phyloP scores from a whole-genome alignment of 495 filamentous ascomycete genomes.

The Cladorrhinum samala region DNA sequence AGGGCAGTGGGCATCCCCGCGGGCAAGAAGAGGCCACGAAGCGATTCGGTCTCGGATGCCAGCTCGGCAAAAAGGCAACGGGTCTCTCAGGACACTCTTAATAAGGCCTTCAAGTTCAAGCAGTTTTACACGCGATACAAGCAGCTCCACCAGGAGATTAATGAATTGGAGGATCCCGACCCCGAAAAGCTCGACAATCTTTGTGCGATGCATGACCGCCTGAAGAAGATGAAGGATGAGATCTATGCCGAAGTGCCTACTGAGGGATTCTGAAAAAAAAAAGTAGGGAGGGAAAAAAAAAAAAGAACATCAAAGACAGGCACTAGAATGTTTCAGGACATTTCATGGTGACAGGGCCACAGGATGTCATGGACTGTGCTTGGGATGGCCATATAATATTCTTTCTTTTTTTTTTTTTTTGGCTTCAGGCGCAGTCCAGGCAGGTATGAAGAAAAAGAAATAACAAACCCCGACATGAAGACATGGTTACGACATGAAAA shows the following conservation, averaged over 20 bases:
- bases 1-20: background rate
- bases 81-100: background rate
- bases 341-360: background rate
- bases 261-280: background rate
- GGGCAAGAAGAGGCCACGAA: background rate
- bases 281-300: background rate
- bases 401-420: too few relatives aligned
- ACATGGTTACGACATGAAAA: background rate
- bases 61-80: background rate
- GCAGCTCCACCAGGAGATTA: background rate
- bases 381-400: too few relatives aligned
- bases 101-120: background rate
- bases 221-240: background rate
- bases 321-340: background rate
- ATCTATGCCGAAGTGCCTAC: background rate
- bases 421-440: background rate
- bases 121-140: background rate
- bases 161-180: background rate
- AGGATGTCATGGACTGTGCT: background rate
- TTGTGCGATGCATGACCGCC: background rate
- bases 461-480: too few relatives aligned
- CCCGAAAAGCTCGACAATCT: background rate
- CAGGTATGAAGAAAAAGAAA: too few relatives aligned
- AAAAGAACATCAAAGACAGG: too few relatives aligned
- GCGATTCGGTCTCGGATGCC: background rate